Evolutionary conservation across 768 basidiomycete genomes (phyloP).

Genomic region (Pisolithus albus): DNA sequence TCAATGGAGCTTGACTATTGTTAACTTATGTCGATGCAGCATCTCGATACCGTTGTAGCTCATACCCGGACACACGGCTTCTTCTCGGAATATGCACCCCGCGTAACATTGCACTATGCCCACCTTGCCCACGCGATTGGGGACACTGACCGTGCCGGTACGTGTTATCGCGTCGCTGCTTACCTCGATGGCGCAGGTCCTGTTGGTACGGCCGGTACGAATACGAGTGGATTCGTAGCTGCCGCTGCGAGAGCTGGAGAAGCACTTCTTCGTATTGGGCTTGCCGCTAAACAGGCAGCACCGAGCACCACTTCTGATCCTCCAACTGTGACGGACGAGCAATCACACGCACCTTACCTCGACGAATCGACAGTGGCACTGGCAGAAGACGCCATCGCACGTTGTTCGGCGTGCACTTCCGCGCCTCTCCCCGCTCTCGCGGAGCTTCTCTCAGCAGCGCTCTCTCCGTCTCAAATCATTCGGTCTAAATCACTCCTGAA

Average conservation of each 20-base stretch:
- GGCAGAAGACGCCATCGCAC: conserved; percentile 21
- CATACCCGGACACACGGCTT: conserved; percentile 54
- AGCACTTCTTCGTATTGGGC: conserved; percentile 44
- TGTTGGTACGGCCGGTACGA: conserved; percentile 16
- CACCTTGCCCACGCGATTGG: conserved; percentile 69
- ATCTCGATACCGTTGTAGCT: conserved; percentile 46
- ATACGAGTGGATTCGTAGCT: conserved; percentile 34
- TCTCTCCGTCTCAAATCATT: conserved; percentile 20
- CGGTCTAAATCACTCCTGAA: conserved; percentile 41
- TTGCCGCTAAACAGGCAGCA: conserved; percentile 13
- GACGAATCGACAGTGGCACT: conserved; percentile 14
- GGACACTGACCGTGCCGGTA: conserved; percentile 43
- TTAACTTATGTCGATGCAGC: conserved; percentile 8
- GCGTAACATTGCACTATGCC: conserved; percentile 61
- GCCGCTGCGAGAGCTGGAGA: conserved; percentile 48
- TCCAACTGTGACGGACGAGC: conserved; percentile 1
- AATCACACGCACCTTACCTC: conserved; percentile 4
- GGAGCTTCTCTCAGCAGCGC: conserved; percentile 14
- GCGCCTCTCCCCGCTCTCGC: conserved; percentile 12
- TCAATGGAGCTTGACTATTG: too few relatives aligned
- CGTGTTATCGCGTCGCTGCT: conserved; percentile 60
- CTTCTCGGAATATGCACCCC: conserved; percentile 50
- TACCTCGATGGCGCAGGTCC: conserved; percentile 33
- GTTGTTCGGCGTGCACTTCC: conserved; percentile 18
- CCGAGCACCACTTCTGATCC: background rate